These are phyloP conservation scores for Podospora fimiseda DNA, from an alignment of 495 filamentous ascomycete genomes.

Conservation along the genomic window DNA sequence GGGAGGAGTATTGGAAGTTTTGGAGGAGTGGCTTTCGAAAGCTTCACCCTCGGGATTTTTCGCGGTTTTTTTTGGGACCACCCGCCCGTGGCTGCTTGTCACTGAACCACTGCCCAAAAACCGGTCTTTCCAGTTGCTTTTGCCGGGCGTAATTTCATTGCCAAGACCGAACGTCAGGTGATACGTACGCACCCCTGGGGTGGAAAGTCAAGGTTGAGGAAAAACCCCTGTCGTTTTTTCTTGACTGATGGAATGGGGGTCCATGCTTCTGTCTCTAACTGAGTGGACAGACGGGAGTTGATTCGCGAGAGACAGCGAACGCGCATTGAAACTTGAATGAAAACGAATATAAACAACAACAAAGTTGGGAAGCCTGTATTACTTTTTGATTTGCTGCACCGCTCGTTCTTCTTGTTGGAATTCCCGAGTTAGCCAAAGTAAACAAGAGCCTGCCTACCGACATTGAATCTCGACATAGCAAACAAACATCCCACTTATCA, in stretches of 20 bases:
- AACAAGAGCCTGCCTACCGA: no score
- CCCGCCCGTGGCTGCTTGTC: neutral
- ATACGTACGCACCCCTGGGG: neutral
- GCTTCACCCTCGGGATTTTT: slow-evolving; percentile 26
- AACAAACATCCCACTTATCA: no score
- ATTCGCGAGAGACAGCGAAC: neutral
- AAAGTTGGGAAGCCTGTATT: no score
- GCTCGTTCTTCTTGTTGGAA: no score
- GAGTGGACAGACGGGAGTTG: no score
- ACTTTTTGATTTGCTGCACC: no score
- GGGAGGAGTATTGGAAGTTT: neutral
- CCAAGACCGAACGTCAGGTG: neutral
- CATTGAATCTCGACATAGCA: no score
- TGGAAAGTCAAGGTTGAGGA: neutral
- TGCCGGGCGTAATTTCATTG: neutral
- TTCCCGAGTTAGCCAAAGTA: no score
- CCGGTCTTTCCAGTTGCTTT: neutral
- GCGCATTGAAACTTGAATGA: neutral
- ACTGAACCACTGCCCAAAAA: neutral
- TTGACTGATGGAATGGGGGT: neutral
- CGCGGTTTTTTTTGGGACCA: slow-evolving; percentile 19
- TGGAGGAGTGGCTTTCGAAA: neutral
- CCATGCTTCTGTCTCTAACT: no score
- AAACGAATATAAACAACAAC: no score
- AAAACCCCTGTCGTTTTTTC: neutral